phyloP scores from a whole-genome alignment of 1,284 basidiomycete genomes.

The Stygiomarasmius scandens region DNA sequence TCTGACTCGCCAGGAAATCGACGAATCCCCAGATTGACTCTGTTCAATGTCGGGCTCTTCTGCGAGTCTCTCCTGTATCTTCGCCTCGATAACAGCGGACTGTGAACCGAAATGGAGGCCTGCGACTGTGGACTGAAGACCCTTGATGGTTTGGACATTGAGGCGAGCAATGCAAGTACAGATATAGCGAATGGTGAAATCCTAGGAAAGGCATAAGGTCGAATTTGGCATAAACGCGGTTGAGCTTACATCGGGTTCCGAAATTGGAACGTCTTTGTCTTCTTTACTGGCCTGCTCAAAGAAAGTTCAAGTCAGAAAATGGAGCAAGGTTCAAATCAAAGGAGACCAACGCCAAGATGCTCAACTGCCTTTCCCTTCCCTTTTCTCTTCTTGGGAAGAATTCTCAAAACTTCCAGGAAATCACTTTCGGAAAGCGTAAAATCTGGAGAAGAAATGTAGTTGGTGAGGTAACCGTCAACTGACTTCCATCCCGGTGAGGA shows the following conservation, averaged over 20 bases:
- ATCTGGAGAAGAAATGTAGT: conserved; percentile 14
- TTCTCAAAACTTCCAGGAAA: conserved; percentile 20
- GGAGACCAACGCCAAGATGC: background rate
- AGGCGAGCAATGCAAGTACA: background rate
- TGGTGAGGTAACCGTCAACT: conserved; percentile 24
- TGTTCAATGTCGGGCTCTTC: background rate
- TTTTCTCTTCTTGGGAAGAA: conserved; percentile 25
- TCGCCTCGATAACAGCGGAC: background rate
- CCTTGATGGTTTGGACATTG: background rate
- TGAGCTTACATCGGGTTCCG: background rate
- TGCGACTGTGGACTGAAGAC: background rate
- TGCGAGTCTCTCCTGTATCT: background rate
- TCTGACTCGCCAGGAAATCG: conserved; percentile 29
- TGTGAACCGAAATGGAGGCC: background rate
- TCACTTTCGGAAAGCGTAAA: conserved; percentile 13
- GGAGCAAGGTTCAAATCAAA: too few species aligned
- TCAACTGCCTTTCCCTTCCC: background rate
- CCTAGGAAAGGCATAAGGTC: background rate
- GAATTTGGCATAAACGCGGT: background rate
- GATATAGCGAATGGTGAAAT: background rate
- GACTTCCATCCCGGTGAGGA: conserved; percentile 24
- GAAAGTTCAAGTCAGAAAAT: too few species aligned
- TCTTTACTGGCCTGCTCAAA: too few species aligned
- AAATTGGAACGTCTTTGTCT: background rate
- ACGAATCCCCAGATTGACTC: background rate